Base-by-base conservation (phyloP, 148 eudicot genomes). In the Polygonum aviculare region DNA sequence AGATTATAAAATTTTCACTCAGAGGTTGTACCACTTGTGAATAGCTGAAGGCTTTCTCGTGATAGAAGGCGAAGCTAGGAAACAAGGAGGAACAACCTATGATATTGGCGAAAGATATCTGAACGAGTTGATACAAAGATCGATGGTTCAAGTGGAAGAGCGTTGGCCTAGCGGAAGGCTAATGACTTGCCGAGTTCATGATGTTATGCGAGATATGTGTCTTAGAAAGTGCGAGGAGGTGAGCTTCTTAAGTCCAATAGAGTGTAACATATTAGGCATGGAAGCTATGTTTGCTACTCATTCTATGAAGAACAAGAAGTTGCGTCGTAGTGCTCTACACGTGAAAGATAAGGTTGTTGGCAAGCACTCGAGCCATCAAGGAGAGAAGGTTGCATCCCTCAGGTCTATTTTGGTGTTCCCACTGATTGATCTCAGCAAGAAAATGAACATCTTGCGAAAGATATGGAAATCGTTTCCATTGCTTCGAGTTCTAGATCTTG, bases 401-500 rank as follows among this genome's bases (percentile, higher is more conserved):
- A 59, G 65, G 22, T 59, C 65, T 59, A 8, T 59, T 59, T 22
- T 59, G 65, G 65, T 59, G 33, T 59, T 59, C 33, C 35, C n/a
- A 21, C 1, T 21, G 33, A 6, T 1, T 1, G 11, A 21, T 4
- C 9, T 5, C 12, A 59, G 5, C 4, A 1, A 21, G 7, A 22
- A 59, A 59, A 21, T 21, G 33, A 59, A 15, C 26, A 22, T 59
- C 35, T 11, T 12, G 31, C 70, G 1, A 31, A 65, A 69, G 44
- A 19, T 41, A 77, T 15, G 2, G 9, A 40, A 69, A 69, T 35
- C n/a, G n/a, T 69, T 35, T 40, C 73, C 73, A 9, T 7, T 69
- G 73, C 45, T 69, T 12, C 44, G 73, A 18, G 83, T 81, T 11
- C 75, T 77, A 18, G 80, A 77, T 22, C 73, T 81, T 15, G 45